Conservation (phyloP, 176 grass and related monocot genomes). For the Musa schizocarpa region DNA sequence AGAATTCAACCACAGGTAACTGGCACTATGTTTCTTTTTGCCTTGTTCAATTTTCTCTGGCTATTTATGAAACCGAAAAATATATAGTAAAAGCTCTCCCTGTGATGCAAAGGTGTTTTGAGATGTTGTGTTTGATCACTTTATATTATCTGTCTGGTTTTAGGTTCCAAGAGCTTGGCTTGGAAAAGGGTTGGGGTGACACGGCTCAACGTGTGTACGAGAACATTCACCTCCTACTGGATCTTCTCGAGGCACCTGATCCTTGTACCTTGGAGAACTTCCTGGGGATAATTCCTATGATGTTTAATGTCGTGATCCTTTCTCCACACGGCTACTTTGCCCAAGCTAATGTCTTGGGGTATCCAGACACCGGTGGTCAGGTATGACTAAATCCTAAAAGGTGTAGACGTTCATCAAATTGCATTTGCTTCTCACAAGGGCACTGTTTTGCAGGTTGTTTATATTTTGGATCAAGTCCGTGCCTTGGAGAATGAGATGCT, state of each 20-base stretch:
- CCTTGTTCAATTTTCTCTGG: not conserved
- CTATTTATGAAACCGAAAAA: not conserved
- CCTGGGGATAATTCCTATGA: conserved; percentile 86
- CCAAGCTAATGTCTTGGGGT: conserved; percentile 96
- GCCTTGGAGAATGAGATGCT: conserved; percentile 96
- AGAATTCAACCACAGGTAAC: conserved; percentile 84
- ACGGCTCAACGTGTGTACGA: conserved; percentile 62
- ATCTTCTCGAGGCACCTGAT: conserved; percentile 95
- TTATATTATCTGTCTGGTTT: conserved; percentile 4
- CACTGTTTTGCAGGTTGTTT: conserved; percentile 75
- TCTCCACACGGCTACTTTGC: conserved; percentile 95
- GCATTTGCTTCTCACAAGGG: conserved; percentile 3
- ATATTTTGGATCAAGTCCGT: conserved; percentile 97
- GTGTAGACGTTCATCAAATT: not conserved
- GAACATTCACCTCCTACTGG: conserved; percentile 85
- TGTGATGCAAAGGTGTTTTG: not conserved
- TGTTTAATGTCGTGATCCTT: conserved; percentile 89
- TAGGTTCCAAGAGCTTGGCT: conserved; percentile 93
- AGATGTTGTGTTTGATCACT: not conserved
- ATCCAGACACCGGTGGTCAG: conserved; percentile 97
- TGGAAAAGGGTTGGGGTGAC: conserved; percentile 98
- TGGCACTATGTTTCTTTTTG: not conserved
- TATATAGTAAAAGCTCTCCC: not conserved
- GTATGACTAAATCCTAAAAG: conserved; percentile 19
- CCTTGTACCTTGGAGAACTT: conserved; percentile 87